These are phyloP conservation scores for Candida ulmi DNA, from an alignment of 805 yeast species.

Conservation along the genomic window DNA sequence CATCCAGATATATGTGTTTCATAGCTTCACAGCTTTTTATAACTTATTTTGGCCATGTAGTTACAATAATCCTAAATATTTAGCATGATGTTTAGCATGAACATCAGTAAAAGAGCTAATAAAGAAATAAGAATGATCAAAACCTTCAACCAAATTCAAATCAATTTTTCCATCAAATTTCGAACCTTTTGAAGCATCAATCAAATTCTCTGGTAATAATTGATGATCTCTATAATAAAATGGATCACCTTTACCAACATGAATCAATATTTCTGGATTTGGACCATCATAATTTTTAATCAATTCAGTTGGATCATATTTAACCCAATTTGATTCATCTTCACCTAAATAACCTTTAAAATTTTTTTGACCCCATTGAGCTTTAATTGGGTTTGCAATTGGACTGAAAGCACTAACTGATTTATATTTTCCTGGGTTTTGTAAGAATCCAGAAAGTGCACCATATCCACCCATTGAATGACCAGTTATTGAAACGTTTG, in stretches of 20 bases:
- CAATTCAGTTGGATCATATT: slow-evolving; percentile 82
- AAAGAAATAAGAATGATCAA: slow-evolving; percentile 89
- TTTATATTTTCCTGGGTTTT: slow-evolving; percentile 65
- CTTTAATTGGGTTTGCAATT: slow-evolving; percentile 68
- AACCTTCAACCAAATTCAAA: slow-evolving; percentile 66
- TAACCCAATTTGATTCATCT: slow-evolving; percentile 46
- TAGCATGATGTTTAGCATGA: slow-evolving; percentile 86
- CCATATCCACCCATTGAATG: slow-evolving; percentile 99
- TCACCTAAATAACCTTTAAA: slow-evolving; percentile 73
- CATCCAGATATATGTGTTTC: too few species aligned
- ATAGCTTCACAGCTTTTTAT: too few species aligned
- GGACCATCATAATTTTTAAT: slow-evolving; percentile 52
- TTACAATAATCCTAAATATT: slow-evolving; percentile 36
- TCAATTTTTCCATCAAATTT: slow-evolving; percentile 55
- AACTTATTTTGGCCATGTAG: slow-evolving; percentile 5
- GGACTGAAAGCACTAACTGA: slow-evolving; percentile 91
- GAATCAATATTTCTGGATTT: slow-evolving; percentile 63
- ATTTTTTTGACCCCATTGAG: slow-evolving; percentile 87
- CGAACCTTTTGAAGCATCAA: slow-evolving; percentile 49
- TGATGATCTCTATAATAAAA: slow-evolving; percentile 57
- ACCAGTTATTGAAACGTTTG: slow-evolving; percentile 75
- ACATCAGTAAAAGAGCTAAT: slow-evolving; percentile 72
- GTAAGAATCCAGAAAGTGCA: slow-evolving; percentile 65
- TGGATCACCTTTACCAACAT: slow-evolving; percentile 76
- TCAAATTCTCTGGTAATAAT: slow-evolving; percentile 70